These are phyloP conservation scores for Vaccinium macrocarpon DNA, from an alignment of 148 eudicot genomes.

Conservation along the genomic window DNA sequence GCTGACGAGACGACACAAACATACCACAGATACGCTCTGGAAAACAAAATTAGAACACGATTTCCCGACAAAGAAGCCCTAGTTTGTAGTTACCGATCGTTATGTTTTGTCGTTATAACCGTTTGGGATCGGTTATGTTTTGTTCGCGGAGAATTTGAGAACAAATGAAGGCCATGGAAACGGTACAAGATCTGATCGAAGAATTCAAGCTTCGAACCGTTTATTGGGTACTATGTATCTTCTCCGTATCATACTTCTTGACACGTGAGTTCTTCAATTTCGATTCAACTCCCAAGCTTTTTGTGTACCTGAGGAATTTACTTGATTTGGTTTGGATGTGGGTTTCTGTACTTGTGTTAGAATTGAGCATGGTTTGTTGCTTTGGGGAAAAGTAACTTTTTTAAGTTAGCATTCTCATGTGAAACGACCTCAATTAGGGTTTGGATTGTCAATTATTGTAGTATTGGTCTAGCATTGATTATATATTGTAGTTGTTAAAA, in stretches of 20 bases:
- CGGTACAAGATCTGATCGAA: constrained; percentile 75
- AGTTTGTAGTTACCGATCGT: constrained; percentile 2
- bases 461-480: not conserved
- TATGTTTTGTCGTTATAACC: not conserved
- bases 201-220: constrained; percentile 85
- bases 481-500: too few species aligned
- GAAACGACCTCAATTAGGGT: not conserved
- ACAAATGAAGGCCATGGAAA: constrained; percentile 53
- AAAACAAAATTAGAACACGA: not conserved
- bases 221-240: constrained; percentile 83
- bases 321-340: not conserved
- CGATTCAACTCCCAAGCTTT: not conserved
- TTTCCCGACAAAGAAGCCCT: not conserved
- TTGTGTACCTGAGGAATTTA: not conserved
- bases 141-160: not conserved
- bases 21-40: not conserved
- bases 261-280: constrained; percentile 58
- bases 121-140: not conserved
- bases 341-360: not conserved
- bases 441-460: not conserved
- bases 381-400: not conserved
- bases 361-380: not conserved
- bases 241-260: constrained; percentile 66
- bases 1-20: not conserved
- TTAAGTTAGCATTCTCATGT: not conserved